Evolutionary conservation across 306 rosid species (phyloP).

Genomic region (Hylodesmum podocarpum): DNA sequence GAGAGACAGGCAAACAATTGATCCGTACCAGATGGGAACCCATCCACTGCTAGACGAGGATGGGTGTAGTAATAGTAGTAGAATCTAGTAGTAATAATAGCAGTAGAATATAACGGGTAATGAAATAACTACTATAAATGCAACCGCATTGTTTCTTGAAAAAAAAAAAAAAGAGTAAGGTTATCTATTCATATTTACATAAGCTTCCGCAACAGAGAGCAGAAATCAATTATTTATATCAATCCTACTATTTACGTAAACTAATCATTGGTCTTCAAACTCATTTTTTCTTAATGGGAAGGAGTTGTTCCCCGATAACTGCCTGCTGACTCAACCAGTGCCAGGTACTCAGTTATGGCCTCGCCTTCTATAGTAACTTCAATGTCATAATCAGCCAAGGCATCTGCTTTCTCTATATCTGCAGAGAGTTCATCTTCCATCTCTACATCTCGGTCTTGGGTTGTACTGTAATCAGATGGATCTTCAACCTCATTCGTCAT

Average conservation of each 20-base stretch:
- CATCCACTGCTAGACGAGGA: too few species aligned
- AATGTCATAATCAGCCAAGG: constrained; percentile 47
- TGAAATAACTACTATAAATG: too few species aligned
- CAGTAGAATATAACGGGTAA: too few species aligned
- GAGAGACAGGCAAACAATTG: too few species aligned
- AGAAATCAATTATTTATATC: neutral
- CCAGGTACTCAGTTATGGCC: constrained; percentile 78
- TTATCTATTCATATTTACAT: too few species aligned
- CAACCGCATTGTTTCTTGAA: too few species aligned
- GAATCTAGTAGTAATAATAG: too few species aligned
- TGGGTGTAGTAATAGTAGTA: too few species aligned
- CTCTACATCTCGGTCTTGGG: constrained; percentile 38
- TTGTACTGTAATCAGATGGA: neutral
- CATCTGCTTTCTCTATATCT: constrained; percentile 38
- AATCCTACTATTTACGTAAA: constrained; percentile 32
- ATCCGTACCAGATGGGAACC: too few species aligned
- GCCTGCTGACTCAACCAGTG: constrained; percentile 50
- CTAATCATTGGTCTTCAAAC: neutral
- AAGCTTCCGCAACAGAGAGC: constrained; percentile 4
- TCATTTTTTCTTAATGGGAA: constrained; percentile 25
- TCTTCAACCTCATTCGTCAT: constrained; percentile 24
- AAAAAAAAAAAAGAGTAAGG: too few species aligned
- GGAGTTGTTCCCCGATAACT: constrained; percentile 1
- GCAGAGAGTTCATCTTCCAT: constrained; percentile 55
- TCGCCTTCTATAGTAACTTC: constrained; percentile 49